phyloP scores from a whole-genome alignment of 2,329 filamentous ascomycete species.

The Epichloe elymi region DNA sequence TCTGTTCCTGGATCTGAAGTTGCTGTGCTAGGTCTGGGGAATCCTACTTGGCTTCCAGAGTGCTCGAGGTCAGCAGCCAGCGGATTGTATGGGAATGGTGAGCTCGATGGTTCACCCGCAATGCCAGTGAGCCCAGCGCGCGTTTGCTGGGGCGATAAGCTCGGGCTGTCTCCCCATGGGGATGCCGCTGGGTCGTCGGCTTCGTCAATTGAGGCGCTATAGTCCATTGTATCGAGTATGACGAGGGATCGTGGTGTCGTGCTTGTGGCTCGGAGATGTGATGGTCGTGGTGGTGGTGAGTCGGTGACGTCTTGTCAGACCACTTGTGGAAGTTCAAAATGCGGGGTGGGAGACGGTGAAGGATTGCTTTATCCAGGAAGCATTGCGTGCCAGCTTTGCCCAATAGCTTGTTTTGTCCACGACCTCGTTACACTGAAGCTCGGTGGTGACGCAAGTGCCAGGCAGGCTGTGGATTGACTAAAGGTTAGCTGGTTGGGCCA shows the following conservation, averaged over 20 bases:
- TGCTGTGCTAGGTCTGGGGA: conserved; percentile 32
- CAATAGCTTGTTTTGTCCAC: neutral
- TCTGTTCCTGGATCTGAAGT: conserved; percentile 32
- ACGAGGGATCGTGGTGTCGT: neutral
- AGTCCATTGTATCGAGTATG: conserved; percentile 35
- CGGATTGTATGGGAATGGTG: conserved; percentile 31
- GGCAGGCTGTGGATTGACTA: neutral
- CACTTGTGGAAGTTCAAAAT: neutral
- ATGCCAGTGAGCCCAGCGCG: conserved; percentile 29
- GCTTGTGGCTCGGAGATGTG: neutral
- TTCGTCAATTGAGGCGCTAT: conserved; percentile 42
- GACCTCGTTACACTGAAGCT: neutral
- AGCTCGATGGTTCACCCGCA: conserved; percentile 25
- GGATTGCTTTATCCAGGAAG: neutral
- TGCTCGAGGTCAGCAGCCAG: conserved; percentile 28
- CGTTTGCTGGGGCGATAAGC: conserved; percentile 34
- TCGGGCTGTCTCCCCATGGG: conserved; percentile 43
- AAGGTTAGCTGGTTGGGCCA: too few species aligned
- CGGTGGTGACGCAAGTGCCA: conserved; percentile 1
- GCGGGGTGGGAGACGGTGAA: neutral
- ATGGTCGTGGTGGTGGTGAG: neutral
- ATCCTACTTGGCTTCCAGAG: conserved; percentile 25
- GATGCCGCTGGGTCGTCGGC: conserved; percentile 39
- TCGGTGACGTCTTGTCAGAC: neutral
- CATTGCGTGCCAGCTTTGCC: neutral